phyloP scores from a whole-genome alignment of 2,329 filamentous ascomycete species.

The Beauveria pseudobassiana region DNA sequence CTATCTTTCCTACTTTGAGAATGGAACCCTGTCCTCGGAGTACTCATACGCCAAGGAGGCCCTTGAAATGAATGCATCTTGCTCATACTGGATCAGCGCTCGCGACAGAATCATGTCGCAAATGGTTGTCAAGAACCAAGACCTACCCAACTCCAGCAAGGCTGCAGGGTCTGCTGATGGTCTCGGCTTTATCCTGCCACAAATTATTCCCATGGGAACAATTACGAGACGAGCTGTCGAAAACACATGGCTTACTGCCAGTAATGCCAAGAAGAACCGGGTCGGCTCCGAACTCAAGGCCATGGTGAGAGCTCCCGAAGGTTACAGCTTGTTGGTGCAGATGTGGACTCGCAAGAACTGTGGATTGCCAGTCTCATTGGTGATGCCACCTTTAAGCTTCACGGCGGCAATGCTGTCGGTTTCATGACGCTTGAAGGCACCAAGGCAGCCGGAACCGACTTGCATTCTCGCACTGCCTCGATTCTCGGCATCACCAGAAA shows the following conservation, averaged over 20 bases:
- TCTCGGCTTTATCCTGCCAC: conserved; percentile 79
- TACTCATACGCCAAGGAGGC: conserved; percentile 89
- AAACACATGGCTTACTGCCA: conserved; percentile 96
- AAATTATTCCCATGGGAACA: conserved; percentile 97
- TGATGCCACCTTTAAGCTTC: conserved; percentile 88
- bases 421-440: conserved; percentile 99
- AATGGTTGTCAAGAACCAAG: conserved; percentile 80
- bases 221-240: conserved; percentile 91
- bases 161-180: conserved; percentile 17
- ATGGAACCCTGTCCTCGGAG: conserved; percentile 77
- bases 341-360: conserved; percentile 93
- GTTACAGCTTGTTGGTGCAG: conserved; percentile 88
- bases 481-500: conserved; percentile 93
- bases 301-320: conserved; percentile 86
- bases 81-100: conserved; percentile 98
- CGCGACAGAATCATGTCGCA: conserved; percentile 90
- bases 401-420: conserved; percentile 93
- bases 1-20: conserved; percentile 86
- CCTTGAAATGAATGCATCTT: conserved; percentile 96
- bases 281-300: conserved; percentile 96
- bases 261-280: conserved; percentile 91
- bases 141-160: conserved; percentile 30
- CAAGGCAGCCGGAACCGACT: conserved; percentile 85
- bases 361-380: conserved; percentile 97
- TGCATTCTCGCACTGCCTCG: conserved; percentile 86